These are phyloP conservation scores for Tolypocladium inflatum DNA, from an alignment of 2,329 filamentous ascomycete species.

Conservation along the genomic window DNA sequence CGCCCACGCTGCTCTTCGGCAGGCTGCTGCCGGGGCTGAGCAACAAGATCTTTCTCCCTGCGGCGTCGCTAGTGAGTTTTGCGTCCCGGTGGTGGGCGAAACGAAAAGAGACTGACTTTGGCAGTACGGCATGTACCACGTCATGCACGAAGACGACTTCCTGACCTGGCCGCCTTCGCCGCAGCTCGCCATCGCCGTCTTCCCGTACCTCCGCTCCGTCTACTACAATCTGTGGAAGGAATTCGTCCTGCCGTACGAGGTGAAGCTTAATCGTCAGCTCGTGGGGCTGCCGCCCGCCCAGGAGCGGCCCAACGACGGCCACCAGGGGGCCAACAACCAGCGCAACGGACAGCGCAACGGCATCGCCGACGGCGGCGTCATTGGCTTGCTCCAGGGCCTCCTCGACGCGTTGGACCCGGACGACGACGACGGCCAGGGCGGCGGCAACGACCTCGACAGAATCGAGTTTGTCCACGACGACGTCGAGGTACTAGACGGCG, in stretches of 20 bases:
- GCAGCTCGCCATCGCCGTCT: conserved; percentile 36
- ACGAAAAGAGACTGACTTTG: conserved; percentile 3
- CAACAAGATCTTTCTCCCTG: conserved; percentile 31
- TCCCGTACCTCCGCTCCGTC: conserved; percentile 34
- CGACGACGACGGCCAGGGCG: conserved; percentile 16
- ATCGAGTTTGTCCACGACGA: conserved; percentile 7
- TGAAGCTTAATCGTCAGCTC: conserved; percentile 36
- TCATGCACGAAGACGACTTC: conserved; percentile 34
- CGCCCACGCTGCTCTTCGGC: conserved; percentile 33
- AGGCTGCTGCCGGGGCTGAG: conserved; percentile 33
- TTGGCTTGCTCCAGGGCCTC: conserved; percentile 25
- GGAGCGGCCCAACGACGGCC: conserved; percentile 9
- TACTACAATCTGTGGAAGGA: conserved; percentile 38
- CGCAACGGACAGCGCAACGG: conserved; percentile 10
- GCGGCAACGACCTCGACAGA: conserved; percentile 8
- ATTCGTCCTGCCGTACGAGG: conserved; percentile 37
- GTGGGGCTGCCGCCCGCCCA: conserved; percentile 26
- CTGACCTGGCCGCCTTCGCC: conserved; percentile 45
- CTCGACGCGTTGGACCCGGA: conserved; percentile 26
- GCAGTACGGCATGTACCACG: conserved; percentile 38
- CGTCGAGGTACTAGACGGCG: not conserved
- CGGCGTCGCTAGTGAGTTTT: conserved; percentile 29
- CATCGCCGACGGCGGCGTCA: conserved; percentile 19
- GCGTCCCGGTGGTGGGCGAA: not conserved
- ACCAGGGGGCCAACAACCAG: conserved; percentile 10